Evolutionary conservation across 176 grass and related monocot species (phyloP).

Genomic region (Paspalum vaginatum): DNA sequence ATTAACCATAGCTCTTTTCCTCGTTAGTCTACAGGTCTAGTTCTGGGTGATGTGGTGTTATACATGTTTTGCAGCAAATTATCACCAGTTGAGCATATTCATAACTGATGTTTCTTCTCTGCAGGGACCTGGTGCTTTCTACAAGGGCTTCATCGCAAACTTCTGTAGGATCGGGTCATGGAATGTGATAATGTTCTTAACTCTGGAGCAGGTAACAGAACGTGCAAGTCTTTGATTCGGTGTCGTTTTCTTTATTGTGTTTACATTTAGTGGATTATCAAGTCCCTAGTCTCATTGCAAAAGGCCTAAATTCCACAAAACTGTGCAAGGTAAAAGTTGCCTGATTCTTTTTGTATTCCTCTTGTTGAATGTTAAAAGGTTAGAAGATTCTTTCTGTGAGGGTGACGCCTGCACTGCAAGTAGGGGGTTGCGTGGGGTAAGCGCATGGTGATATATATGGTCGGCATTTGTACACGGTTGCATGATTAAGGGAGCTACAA

Average conservation of each 20-base stretch:
- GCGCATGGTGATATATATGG: background rate
- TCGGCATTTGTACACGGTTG: background rate
- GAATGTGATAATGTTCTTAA: constrained; percentile 99
- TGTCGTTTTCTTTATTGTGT: background rate
- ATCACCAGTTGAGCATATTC: constrained; percentile 19
- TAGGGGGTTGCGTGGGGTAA: background rate
- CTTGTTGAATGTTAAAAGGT: constrained; percentile 38
- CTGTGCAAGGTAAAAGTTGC: background rate
- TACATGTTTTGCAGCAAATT: constrained; percentile 10
- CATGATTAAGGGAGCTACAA: constrained; percentile 12
- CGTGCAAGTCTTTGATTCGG: background rate
- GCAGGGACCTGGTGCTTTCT: constrained; percentile 83
- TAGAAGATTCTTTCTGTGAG: constrained; percentile 47
- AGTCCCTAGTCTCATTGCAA: background rate
- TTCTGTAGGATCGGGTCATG: constrained; percentile 84
- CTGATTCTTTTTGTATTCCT: background rate
- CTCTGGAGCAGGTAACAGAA: constrained; percentile 76
- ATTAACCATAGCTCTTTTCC: constrained; percentile 11
- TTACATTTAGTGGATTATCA: background rate
- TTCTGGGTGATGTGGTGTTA: background rate
- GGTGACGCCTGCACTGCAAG: background rate
- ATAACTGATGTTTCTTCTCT: constrained; percentile 6
- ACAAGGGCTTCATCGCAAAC: constrained; percentile 88
- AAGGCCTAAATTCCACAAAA: background rate
- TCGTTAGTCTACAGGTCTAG: background rate